Evolutionary conservation across 1,139 yeast species (phyloP), one percentile per base, ranked within the genome.

Genomic region (Suhomyces kunorum): DNA sequence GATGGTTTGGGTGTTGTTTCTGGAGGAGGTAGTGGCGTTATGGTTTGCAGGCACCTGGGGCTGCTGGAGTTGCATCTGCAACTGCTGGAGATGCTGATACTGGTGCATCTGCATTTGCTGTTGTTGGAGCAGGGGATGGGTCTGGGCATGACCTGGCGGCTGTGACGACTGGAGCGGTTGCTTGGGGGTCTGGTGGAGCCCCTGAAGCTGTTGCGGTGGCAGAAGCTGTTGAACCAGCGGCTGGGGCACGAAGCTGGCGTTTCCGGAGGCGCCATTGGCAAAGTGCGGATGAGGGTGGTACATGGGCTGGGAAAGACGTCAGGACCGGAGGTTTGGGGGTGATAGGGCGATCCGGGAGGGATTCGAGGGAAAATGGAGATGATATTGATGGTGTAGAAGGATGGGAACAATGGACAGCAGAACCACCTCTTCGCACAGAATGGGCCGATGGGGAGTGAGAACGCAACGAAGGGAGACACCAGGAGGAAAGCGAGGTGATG

Each of bases 231-330:
- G 45, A 11, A 32, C 15, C n/a, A 26, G 17, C 23, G 15, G 38
- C 12, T 35, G 38, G 12, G 33, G 9, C 30, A 20, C 24, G 27
- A 11, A 30, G 37, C 13, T 18, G 24, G 32, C 15, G 32, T 6
- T 20, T 12, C 22, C 7, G 29, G 20, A 23, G 4, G 24, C 17
- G 17, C 32, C 36, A 23, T 39, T 47, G 28, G 40, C 44, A 38
- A 42, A 45, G 25, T 39, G 42, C 22, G 51, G 48, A 17, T 40
- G 43, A 19, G 56, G 54, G 33, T 45, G 53, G 41, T 52, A 52
- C 56, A 52, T 37, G 31, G 36, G 30, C 7, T 7, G 34, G 35
- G 26, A 16, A 22, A 16, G n/a, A 22, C 11, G 20, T 12, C 28
- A 16, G 28, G 8, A 32, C n/a, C 7, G 27, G 27, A 4, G 14